phyloP scores from a whole-genome alignment of 176 grass and related monocot genomes.

The Cymbopogon citratus region DNA sequence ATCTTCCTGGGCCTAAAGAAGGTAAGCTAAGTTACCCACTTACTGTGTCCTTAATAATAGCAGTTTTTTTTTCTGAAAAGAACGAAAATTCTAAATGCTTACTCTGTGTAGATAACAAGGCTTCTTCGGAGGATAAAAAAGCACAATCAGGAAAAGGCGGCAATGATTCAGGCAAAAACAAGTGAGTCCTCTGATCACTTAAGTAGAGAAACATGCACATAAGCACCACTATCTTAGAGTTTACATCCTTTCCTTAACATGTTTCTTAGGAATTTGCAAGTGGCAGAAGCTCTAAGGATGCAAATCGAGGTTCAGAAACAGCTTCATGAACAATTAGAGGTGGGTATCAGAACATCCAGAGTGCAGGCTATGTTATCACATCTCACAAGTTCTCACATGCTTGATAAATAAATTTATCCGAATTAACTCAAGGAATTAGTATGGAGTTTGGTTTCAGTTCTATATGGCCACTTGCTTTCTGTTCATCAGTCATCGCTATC shows the following conservation, averaged over 20 bases:
- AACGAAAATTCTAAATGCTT: not conserved
- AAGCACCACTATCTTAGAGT: not conserved
- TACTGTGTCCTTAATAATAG: not conserved
- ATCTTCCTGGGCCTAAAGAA: constrained; percentile 74
- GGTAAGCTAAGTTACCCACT: constrained; percentile 38
- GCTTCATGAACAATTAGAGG: constrained; percentile 92
- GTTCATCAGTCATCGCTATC: not conserved
- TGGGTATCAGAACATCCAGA: constrained; percentile 23
- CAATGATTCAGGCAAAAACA: constrained; percentile 36
- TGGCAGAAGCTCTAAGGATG: constrained; percentile 80
- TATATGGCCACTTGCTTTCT: not conserved
- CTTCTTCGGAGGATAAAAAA: constrained; percentile 54
- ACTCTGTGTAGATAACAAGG: constrained; percentile 59
- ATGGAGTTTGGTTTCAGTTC: not conserved
- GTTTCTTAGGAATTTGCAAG: constrained; percentile 50
- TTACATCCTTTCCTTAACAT: not conserved
- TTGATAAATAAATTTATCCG: not conserved
- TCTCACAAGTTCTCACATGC: not conserved
- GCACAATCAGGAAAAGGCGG: constrained; percentile 25
- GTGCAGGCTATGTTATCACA: not conserved
- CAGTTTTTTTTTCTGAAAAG: not conserved
- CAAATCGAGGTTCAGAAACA: constrained; percentile 96
- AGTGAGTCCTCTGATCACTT: constrained; percentile 33
- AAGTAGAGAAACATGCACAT: not conserved
- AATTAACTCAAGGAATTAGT: not conserved